A percentile compares a stretch with the other conserved stretches of the same genome.
Evolutionary conservation across 805 yeast genomes (phyloP).

Genomic region (Suhomyces xylopsoci): DNA sequence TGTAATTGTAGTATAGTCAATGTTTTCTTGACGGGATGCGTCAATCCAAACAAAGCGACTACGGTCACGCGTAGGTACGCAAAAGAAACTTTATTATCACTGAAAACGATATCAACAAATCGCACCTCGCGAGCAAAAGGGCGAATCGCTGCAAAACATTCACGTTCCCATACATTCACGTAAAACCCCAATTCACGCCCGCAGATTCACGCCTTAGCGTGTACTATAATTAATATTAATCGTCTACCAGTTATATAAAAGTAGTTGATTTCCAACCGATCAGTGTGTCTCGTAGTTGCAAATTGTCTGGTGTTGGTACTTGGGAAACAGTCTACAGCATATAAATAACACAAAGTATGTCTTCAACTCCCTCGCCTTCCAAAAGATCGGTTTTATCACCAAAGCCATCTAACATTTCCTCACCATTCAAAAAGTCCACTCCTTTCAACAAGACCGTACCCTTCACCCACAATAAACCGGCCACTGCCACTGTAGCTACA

Average conservation of each 20-base stretch:
- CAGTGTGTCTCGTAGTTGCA: not conserved
- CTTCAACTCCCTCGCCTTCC: constrained; percentile 14
- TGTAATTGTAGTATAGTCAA: not conserved
- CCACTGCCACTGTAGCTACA: constrained; percentile 1
- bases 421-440: constrained; percentile 9
- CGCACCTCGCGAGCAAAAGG: not conserved
- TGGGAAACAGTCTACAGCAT: not conserved
- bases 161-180: not conserved
- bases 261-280: not conserved
- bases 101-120: not conserved
- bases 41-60: not conserved
- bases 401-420: constrained; percentile 16
- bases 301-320: not conserved
- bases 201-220: not conserved
- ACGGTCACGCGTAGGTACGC: not conserved
- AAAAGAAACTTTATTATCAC: not conserved
- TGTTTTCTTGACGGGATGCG: not conserved
- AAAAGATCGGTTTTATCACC: constrained; percentile 23
- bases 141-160: not conserved
- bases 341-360: not conserved
- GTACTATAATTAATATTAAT: not conserved
- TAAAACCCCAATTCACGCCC: not conserved
- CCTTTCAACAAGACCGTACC: not conserved
- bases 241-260: not conserved
- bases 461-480: not conserved